Percentiles rank a stretch among this genome's conserved stretches.
Evolutionary conservation across 495 filamentous ascomycete species (phyloP).

Genomic region (Neurospora sp.): DNA sequence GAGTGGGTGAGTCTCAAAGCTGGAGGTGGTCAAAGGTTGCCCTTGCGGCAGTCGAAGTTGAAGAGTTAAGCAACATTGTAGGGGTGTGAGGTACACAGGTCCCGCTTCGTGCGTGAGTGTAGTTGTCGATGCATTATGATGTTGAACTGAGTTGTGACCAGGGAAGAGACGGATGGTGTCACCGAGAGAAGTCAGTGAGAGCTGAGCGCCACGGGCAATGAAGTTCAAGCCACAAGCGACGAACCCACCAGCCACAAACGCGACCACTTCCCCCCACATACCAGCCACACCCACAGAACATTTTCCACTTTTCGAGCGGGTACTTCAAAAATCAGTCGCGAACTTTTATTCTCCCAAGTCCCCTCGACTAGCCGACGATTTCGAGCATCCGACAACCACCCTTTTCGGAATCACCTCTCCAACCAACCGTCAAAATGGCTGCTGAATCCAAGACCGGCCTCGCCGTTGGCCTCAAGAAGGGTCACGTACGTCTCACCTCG

Average conservation of each 20-base stretch:
- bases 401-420: slow-evolving; percentile 4
- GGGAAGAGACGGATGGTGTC: not conserved
- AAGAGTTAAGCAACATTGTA: not conserved
- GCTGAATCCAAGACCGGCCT: slow-evolving; percentile 55
- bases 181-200: not conserved
- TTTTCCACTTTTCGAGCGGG: slow-evolving; percentile 1
- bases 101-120: not conserved
- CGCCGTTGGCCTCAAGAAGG: slow-evolving; percentile 74
- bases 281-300: slow-evolving; percentile 15
- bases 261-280: not conserved
- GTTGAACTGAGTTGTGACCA: not conserved
- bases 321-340: slow-evolving; percentile 6
- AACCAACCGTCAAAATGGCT: slow-evolving; percentile 21
- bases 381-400: slow-evolving; percentile 13
- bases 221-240: not conserved
- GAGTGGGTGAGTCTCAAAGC: not conserved
- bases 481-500: slow-evolving; percentile 69
- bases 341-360: slow-evolving; percentile 10
- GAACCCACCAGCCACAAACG: not conserved
- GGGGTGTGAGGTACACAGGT: not conserved
- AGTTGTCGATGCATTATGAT: not conserved
- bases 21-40: not conserved
- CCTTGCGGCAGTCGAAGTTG: not conserved
- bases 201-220: no score
- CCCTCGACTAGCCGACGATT: slow-evolving; percentile 12